Evolutionary conservation across 345 rosid genomes (phyloP).

Genomic region (Euphorbia pulcherrima): DNA sequence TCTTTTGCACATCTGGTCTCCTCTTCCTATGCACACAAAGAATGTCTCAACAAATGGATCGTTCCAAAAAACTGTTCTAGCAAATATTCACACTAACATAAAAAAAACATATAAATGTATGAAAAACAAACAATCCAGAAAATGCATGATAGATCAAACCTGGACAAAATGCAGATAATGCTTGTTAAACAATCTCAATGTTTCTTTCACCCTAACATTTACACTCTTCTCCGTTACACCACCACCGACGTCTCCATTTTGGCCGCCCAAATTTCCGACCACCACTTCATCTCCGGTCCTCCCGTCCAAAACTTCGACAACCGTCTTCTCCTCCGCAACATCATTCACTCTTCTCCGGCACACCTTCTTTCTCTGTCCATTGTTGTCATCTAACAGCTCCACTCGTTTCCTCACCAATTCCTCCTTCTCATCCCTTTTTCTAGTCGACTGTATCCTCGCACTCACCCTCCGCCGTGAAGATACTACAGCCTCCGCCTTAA

Average conservation of each 20-base stretch:
- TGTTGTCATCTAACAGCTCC: constrained; percentile 28
- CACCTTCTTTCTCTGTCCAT: constrained; percentile 11
- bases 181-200: constrained; percentile 72
- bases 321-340: constrained; percentile 8
- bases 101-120: background rate
- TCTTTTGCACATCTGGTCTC: constrained; percentile 47
- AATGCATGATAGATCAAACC: constrained; percentile 35
- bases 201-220: constrained; percentile 54
- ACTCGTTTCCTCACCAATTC: constrained; percentile 40
- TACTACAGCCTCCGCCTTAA: background rate
- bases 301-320: background rate
- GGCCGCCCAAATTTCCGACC: background rate
- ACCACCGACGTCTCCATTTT: constrained; percentile 5
- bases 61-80: background rate
- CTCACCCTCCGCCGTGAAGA: constrained; percentile 34
- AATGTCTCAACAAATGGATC: background rate
- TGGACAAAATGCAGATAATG: constrained; percentile 75
- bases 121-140: background rate
- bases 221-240: constrained; percentile 40
- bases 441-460: constrained; percentile 35
- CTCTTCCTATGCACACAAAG: constrained; percentile 41
- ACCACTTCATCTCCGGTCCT: background rate
- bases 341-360: constrained; percentile 12
- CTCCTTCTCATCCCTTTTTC: constrained; percentile 44
- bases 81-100: background rate